Conservation (phyloP, 768 basidiomycete species). For the Symmetrospora coprosmae region DNA sequence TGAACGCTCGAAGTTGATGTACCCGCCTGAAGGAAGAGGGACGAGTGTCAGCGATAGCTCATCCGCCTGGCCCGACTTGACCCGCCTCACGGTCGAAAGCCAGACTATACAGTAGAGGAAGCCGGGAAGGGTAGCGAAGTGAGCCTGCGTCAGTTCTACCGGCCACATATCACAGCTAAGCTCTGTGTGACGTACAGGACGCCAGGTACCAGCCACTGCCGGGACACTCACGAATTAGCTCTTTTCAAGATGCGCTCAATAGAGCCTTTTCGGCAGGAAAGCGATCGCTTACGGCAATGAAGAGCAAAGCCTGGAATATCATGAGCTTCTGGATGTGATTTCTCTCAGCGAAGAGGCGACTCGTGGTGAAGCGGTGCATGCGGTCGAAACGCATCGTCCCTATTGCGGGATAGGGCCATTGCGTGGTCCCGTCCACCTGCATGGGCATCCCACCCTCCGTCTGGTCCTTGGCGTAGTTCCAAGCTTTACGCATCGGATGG, state of each 20-base stretch:
- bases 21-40: too few species aligned
- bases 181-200: not conserved
- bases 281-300: not conserved
- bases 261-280: not conserved
- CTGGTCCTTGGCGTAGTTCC: not conserved
- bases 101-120: not conserved
- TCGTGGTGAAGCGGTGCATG: not conserved
- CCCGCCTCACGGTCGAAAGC: not conserved
- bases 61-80: not conserved
- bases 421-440: not conserved
- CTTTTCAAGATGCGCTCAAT: not conserved
- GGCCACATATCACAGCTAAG: not conserved
- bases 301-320: not conserved
- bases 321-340: not conserved
- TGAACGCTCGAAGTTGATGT: not conserved
- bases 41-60: too few species aligned
- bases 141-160: too few species aligned
- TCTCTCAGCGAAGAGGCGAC: not conserved
- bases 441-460: not conserved
- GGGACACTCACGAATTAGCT: not conserved
- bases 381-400: not conserved
- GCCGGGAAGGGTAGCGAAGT: too few species aligned
- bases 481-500: constrained; percentile 8
- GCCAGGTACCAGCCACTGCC: not conserved
- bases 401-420: not conserved